A percentile compares a stretch with the other conserved stretches of the same genome.
Conservation (phyloP, 2,329 filamentous ascomycete genomes). For the Fragosphaeria purpurea region DNA sequence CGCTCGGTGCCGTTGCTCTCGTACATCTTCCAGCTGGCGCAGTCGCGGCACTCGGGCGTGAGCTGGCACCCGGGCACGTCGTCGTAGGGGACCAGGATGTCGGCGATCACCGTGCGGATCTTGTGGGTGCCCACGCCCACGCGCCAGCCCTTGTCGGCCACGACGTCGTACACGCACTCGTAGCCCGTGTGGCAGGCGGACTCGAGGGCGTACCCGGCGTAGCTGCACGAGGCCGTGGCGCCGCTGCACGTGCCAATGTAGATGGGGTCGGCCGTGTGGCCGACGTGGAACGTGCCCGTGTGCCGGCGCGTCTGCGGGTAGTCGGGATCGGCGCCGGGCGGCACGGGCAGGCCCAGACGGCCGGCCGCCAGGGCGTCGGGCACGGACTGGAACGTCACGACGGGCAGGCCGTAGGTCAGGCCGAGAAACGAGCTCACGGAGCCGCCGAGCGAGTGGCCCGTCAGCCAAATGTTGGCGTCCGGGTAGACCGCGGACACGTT, state of each 20-base stretch:
- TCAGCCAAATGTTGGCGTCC: constrained; percentile 73
- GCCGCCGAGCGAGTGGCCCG: constrained; percentile 87
- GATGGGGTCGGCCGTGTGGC: constrained; percentile 90
- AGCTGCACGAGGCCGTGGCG: constrained; percentile 77
- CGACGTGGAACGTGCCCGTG: constrained; percentile 82
- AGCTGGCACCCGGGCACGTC: constrained; percentile 64
- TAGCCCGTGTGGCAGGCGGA: constrained; percentile 82
- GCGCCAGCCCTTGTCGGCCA: constrained; percentile 83
- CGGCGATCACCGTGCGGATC: constrained; percentile 77
- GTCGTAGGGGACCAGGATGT: constrained; percentile 79
- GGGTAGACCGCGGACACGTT: constrained; percentile 90
- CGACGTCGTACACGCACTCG: constrained; percentile 87
- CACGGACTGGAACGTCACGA: constrained; percentile 87
- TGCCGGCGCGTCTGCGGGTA: constrained; percentile 60
- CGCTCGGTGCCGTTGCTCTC: constrained; percentile 80
- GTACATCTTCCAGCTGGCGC: constrained; percentile 88
- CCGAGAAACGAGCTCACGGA: constrained; percentile 81
- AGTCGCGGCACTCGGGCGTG: constrained; percentile 78
- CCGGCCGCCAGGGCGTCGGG: constrained; percentile 81
- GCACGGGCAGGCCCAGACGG: constrained; percentile 74
- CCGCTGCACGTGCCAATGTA: constrained; percentile 89
- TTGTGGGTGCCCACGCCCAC: constrained; percentile 86
- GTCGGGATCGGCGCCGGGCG: constrained; percentile 64
- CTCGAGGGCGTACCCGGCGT: constrained; percentile 89
- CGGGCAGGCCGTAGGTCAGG: constrained; percentile 80